phyloP scores from a whole-genome alignment of 2,329 filamentous ascomycete species.

The Fusarium setosum region DNA sequence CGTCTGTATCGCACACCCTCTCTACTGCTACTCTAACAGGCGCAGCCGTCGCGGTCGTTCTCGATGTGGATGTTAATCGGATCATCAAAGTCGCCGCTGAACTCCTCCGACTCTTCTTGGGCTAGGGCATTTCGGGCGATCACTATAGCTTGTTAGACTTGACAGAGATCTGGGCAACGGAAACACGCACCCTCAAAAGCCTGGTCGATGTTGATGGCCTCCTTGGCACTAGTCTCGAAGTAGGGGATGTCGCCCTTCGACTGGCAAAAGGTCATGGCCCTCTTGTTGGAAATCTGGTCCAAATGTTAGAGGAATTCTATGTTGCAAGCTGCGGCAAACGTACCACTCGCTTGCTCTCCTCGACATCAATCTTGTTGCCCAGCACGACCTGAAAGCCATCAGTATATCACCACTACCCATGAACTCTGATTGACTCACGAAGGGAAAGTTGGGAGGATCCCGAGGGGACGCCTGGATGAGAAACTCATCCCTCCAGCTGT shows the following conservation, averaged over 20 bases:
- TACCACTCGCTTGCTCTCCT: slow-evolving; percentile 95
- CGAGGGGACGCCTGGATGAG: slow-evolving; percentile 96
- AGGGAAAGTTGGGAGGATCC: slow-evolving; percentile 97
- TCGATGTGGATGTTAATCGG: slow-evolving; percentile 98
- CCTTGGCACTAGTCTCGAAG: slow-evolving; percentile 99
- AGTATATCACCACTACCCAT: slow-evolving; percentile 13
- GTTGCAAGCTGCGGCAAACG: not conserved
- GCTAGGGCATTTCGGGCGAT: slow-evolving; percentile 95
- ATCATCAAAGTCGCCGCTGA: slow-evolving; percentile 96
- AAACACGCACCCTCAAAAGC: slow-evolving; percentile 70
- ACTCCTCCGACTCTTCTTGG: slow-evolving; percentile 98
- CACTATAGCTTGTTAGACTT: slow-evolving; percentile 63
- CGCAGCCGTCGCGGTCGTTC: slow-evolving; percentile 91
- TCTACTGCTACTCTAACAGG: slow-evolving; percentile 71
- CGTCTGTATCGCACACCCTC: slow-evolving; percentile 1
- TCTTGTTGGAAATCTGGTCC: slow-evolving; percentile 88
- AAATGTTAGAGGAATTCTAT: slow-evolving; percentile 15
- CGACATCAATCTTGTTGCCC: slow-evolving; percentile 98
- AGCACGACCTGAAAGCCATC: slow-evolving; percentile 78
- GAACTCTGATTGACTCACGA: slow-evolving; percentile 71
- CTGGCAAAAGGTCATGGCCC: slow-evolving; percentile 97
- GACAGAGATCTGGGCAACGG: not conserved
- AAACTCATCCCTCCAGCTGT: slow-evolving; percentile 99
- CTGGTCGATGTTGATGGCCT: slow-evolving; percentile 96
- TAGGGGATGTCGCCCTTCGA: slow-evolving; percentile 98